A percentile compares a stretch with the other conserved stretches of the same genome.
phyloP scores from a whole-genome alignment of 2,329 filamentous ascomycete species.

The Sclerotinia sclerotiorum region DNA sequence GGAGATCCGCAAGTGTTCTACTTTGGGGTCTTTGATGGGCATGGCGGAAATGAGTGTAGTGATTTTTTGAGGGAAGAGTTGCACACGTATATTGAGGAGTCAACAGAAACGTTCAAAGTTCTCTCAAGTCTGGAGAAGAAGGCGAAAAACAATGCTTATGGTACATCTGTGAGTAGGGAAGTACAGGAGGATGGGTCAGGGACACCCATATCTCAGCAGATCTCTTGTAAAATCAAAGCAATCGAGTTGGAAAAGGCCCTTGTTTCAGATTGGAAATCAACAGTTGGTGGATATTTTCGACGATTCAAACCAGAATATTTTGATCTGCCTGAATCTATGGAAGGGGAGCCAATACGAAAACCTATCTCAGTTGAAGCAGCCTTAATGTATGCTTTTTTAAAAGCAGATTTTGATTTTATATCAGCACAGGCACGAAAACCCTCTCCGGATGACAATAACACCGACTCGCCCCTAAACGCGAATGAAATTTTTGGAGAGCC shows the following conservation, averaged over 20 bases:
- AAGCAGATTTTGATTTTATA: constrained; percentile 92
- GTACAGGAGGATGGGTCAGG: constrained; percentile 48
- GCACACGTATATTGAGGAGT: constrained; percentile 84
- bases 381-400: constrained; percentile 88
- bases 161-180: constrained; percentile 51
- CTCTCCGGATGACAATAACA: constrained; percentile 67
- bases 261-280: constrained; percentile 74
- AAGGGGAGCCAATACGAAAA: constrained; percentile 35
- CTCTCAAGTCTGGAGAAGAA: constrained; percentile 67
- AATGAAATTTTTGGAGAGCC: constrained; percentile 77
- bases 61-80: constrained; percentile 81
- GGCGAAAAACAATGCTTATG: constrained; percentile 54
- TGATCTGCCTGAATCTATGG: constrained; percentile 42
- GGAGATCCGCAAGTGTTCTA: constrained; percentile 97
- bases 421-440: constrained; percentile 81
- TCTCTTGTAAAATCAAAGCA: constrained; percentile 55
- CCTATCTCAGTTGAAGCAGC: constrained; percentile 70
- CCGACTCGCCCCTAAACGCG: constrained; percentile 78
- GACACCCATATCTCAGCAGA: constrained; percentile 42
- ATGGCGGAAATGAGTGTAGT: constrained; percentile 87
- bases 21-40: constrained; percentile 94
- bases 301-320: constrained; percentile 86
- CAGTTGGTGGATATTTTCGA: constrained; percentile 91
- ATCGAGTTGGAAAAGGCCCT: constrained; percentile 68
- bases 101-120: constrained; percentile 73